Evolutionary conservation across 2,329 filamentous ascomycete genomes (phyloP).

Genomic region (Claviceps fusiformis): DNA sequence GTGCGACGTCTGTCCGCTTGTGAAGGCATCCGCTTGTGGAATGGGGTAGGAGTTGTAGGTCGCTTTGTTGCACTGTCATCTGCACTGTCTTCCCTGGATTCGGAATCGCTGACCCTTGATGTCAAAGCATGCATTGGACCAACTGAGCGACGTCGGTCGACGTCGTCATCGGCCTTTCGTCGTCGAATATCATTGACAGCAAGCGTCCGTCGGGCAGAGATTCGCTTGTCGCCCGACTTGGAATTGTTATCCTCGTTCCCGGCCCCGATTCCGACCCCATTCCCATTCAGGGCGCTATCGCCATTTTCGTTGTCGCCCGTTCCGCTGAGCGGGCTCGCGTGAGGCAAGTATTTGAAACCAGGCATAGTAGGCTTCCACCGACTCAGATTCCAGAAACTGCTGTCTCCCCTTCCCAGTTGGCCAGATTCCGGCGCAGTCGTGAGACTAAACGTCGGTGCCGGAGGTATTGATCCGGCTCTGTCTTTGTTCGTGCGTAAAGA

Average conservation of each 20-base stretch:
- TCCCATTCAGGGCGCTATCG: constrained; percentile 12
- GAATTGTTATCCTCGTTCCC: constrained; percentile 11
- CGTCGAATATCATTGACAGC: constrained; percentile 15
- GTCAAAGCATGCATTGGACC: constrained; percentile 12
- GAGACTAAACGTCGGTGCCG: constrained; percentile 43
- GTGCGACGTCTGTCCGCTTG: constrained; percentile 20
- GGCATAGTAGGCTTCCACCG: constrained; percentile 34
- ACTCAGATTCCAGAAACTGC: constrained; percentile 43
- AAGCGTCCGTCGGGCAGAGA: constrained; percentile 18
- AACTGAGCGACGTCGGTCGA: constrained; percentile 17
- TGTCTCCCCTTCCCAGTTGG: constrained; percentile 27
- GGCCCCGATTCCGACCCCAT: neutral
- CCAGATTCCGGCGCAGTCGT: constrained; percentile 21
- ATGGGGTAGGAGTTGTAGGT: neutral
- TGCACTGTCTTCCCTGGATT: constrained; percentile 9
- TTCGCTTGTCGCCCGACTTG: constrained; percentile 20
- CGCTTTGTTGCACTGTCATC: constrained; percentile 9
- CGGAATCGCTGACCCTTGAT: constrained; percentile 10
- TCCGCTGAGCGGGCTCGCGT: constrained; percentile 11
- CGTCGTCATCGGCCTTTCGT: constrained; percentile 13
- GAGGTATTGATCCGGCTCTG: constrained; percentile 23
- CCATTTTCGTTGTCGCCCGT: constrained; percentile 4
- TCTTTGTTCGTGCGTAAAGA: constrained; percentile 13
- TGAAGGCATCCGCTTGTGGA: constrained; percentile 18
- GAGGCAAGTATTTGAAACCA: constrained; percentile 18